A percentile compares a stretch with the other conserved stretches of the same genome.
phyloP scores from a whole-genome alignment of 192 early-diverging fungal species.

The Thamnidium elegans region DNA sequence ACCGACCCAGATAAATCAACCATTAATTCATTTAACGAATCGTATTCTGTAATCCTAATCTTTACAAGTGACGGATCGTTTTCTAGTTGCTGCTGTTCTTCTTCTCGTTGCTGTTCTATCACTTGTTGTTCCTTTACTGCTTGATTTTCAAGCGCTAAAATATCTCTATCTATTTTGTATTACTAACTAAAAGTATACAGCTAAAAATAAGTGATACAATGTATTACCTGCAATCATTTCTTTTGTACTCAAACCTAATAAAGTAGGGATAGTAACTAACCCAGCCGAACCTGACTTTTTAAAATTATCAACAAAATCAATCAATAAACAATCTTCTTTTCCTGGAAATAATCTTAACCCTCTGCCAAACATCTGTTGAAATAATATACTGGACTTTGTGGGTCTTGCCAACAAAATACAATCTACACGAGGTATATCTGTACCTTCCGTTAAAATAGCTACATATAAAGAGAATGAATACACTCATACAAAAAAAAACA shows the following conservation, averaged over 20 bases:
- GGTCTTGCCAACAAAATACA: slow-evolving; percentile 85
- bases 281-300: slow-evolving; percentile 33
- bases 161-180: neutral
- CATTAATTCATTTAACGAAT: slow-evolving; percentile 46
- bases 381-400: slow-evolving; percentile 77
- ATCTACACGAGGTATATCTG: slow-evolving; percentile 88
- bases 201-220: too few species aligned
- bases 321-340: slow-evolving; percentile 76
- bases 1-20: slow-evolving; percentile 35
- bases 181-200: too few species aligned
- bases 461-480: neutral
- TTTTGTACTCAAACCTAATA: slow-evolving; percentile 73
- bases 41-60: slow-evolving; percentile 49
- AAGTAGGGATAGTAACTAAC: slow-evolving; percentile 70
- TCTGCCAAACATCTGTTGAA: slow-evolving; percentile 96
- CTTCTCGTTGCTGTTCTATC: neutral
- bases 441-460: slow-evolving; percentile 62
- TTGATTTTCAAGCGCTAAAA: neutral
- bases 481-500: neutral
- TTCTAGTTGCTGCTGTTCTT: neutral
- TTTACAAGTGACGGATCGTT: slow-evolving; percentile 11
- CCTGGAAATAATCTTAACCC: slow-evolving; percentile 67
- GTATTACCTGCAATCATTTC: slow-evolving; percentile 9
- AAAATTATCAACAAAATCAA: slow-evolving; percentile 87
- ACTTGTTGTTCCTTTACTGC: slow-evolving; percentile 12